Base-by-base conservation (phyloP, 352 stramenopile genomes). In the Phytophthora foliorum region DNA sequence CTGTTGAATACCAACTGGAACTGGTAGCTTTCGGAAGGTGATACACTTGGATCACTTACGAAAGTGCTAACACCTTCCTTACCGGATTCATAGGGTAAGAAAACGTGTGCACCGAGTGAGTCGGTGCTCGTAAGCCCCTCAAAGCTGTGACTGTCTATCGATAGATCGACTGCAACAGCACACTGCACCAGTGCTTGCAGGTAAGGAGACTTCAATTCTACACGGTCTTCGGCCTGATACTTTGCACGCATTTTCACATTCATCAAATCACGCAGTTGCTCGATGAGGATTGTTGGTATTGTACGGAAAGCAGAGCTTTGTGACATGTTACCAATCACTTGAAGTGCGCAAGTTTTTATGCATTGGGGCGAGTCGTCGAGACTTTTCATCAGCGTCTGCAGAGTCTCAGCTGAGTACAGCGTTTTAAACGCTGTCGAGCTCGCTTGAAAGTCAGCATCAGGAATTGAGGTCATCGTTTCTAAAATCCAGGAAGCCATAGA, bases 101-200 rank as follows among this genome's bases (percentile, higher is more conserved):
- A 45, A 14, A 25, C 9, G 1, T 27, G 41, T 29, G 32, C 22
- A 9, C 11, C 34, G 10, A 51, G 29, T 7, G 14, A 17, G 22
- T 34, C 27, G 44, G 24, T 52, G 13, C 2, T 46, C 22, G 19
- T 10, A 8, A 46, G 36, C 25, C 24, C 39, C 8, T 57, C 56
- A 31, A 72, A 73, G 39, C 53, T 77, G 39, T 52, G 46, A 21
- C 72, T 80, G 51, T 95, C 87, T 9, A 84, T 73, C 5, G 80
- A 80, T 16, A 92, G 44, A 58, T 93, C 84, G 11, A 93, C 29
- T 21, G 79, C 67, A 22, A 93, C 19, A 10, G 82, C 69, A 42
- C 83, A 91, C 38, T 95, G 76, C 0, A 90, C 63, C 4, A 95
- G 62, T 22, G 44, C 60, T 31, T 93, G 85, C 14, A 93, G 55